Conservation (phyloP, 2,329 filamentous ascomycete species). For the Gaeumannomyces sp. region DNA sequence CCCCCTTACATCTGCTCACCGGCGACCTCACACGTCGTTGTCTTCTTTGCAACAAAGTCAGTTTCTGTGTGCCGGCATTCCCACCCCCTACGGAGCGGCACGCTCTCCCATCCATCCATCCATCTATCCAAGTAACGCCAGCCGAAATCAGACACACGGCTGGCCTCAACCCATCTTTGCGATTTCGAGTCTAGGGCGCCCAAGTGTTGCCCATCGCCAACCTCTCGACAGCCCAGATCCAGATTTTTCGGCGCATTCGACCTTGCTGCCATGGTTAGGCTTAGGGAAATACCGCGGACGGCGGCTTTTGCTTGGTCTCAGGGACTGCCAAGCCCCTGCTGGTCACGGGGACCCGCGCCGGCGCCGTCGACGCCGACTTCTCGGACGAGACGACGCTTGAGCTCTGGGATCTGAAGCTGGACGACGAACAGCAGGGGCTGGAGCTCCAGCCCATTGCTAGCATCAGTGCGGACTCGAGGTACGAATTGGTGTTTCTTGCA, state of each 20-base stretch:
- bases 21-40: too few relatives aligned
- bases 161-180: too few relatives aligned
- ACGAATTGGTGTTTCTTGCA: constrained; percentile 20
- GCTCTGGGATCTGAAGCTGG: constrained; percentile 87
- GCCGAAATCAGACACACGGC: too few relatives aligned
- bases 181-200: too few relatives aligned
- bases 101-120: too few relatives aligned
- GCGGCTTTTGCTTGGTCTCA: constrained; percentile 97
- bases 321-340: constrained; percentile 72
- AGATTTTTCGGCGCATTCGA: neutral
- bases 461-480: constrained; percentile 87
- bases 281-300: constrained; percentile 93
- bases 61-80: too few relatives aligned
- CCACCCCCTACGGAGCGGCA: too few relatives aligned
- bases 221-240: too few relatives aligned
- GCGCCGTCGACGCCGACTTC: constrained; percentile 94
- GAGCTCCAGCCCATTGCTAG: constrained; percentile 83
- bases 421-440: constrained; percentile 65
- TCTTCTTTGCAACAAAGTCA: too few relatives aligned
- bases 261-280: constrained; percentile 69
- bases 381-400: constrained; percentile 96
- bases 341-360: constrained; percentile 89
- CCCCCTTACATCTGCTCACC: too few relatives aligned
- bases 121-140: too few relatives aligned
- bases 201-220: too few relatives aligned